A percentile compares a stretch with the other conserved stretches of the same genome.
Conservation (phyloP, 2,329 filamentous ascomycete genomes). For the Hirsutella rhossiliensis region DNA sequence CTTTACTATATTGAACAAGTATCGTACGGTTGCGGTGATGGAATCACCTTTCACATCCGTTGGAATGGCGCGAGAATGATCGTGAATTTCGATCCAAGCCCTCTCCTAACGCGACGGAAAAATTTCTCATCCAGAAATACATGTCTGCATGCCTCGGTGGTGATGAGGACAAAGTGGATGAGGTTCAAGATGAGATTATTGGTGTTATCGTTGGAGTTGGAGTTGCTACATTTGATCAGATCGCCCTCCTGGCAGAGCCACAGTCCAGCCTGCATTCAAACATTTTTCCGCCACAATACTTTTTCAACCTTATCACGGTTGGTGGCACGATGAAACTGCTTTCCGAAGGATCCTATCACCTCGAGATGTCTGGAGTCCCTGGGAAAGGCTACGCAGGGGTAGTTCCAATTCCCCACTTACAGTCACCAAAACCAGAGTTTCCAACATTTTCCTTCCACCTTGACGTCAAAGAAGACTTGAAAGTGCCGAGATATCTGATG, state of each 20-base stretch:
- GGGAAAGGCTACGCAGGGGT: too few species aligned
- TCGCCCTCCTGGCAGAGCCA: neutral
- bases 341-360: too few species aligned
- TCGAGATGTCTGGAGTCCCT: too few species aligned
- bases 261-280: neutral
- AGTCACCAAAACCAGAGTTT: too few species aligned
- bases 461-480: too few species aligned
- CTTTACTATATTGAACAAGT: neutral
- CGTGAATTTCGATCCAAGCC: neutral
- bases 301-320: too few species aligned
- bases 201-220: neutral
- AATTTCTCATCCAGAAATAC: neutral
- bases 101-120: neutral
- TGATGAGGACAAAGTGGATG: neutral
- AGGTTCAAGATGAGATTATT: neutral
- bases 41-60: neutral
- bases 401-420: too few species aligned
- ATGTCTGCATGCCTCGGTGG: neutral
- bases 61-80: neutral
- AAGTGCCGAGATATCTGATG: too few species aligned
- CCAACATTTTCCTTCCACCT: too few species aligned
- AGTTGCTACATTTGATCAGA: neutral
- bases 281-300: too few species aligned
- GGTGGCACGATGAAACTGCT: too few species aligned
- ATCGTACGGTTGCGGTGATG: neutral